A percentile compares a stretch with the other conserved stretches of the same genome.
Evolutionary conservation across 108 stramenopile genomes (phyloP).

Genomic region (Nitzschia putrida): DNA sequence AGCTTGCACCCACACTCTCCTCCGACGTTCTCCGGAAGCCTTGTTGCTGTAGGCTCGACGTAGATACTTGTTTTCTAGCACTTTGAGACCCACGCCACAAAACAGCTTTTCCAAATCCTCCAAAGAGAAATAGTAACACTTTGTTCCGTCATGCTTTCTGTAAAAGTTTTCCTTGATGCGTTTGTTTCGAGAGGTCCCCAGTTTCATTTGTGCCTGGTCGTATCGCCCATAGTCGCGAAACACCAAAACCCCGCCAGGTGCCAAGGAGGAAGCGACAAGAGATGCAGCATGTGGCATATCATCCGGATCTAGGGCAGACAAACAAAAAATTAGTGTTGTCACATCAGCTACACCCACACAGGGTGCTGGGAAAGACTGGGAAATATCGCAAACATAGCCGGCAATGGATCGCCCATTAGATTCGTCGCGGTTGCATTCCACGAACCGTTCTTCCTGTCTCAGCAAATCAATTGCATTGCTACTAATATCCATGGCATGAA

Average conservation of each 20-base stretch:
- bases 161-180: constrained; percentile 73
- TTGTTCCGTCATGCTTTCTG: constrained; percentile 57
- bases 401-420: constrained; percentile 38
- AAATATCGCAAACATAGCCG: constrained; percentile 56
- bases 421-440: constrained; percentile 27
- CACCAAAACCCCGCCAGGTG: constrained; percentile 68
- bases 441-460: constrained; percentile 59
- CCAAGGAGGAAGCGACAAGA: constrained; percentile 54
- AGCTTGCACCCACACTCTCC: constrained; percentile 79
- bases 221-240: constrained; percentile 89
- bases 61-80: constrained; percentile 62
- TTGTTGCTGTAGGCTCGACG: constrained; percentile 60
- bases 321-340: constrained; percentile 76
- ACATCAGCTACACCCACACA: constrained; percentile 56
- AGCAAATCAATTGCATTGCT: constrained; percentile 61
- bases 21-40: constrained; percentile 47
- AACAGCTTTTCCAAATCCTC: constrained; percentile 66
- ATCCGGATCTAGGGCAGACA: constrained; percentile 73
- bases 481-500: constrained; percentile 68
- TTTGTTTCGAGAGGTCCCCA: constrained; percentile 49
- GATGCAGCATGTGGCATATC: constrained; percentile 50
- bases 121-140: constrained; percentile 72
- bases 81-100: constrained; percentile 54
- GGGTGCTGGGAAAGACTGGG: constrained; percentile 31
- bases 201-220: constrained; percentile 83